Evolutionary conservation across 2,329 filamentous ascomycete genomes (phyloP), one percentile per base, ranked within the genome.

Genomic region (Tolypocladium inflatum): DNA sequence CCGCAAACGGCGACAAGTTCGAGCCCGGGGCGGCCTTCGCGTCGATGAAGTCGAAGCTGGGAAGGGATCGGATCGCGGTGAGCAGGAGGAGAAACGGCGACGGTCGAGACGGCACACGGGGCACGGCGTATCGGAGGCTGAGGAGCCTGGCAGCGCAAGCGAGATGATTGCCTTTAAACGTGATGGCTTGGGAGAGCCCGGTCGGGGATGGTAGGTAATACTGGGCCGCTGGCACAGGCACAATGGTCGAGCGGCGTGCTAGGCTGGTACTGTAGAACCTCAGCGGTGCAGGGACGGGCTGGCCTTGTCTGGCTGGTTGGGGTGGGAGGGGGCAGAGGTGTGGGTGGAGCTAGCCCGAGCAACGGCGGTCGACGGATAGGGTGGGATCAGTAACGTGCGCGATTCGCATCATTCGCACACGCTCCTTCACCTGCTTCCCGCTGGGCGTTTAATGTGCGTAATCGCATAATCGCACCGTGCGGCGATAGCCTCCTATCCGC

Each of bases 101-200:
- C 51, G 54, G 55, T 53, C 55, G 57, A 55, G 55, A 56, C 51
- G 48, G 43, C 42, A 50, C 55, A 48, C 26, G 55, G 58, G 59
- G 59, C 60, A 62, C 65, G 68, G 67, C 70, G 73, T 74, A 72
- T 73, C 71, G 71, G 72, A 76, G 73, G 75, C 76, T 77, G 73
- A 76, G 71, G 71, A 70, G 69, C 70, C 69, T 71, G 72, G 73
- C 73, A 73, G 71, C 71, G 71, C 75, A 79, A 80, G 77, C 77
- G 78, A 80, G 69, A 80, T 80, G 77, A 78, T 74, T 75, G 72
- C 72, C 72, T 72, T 70, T 56, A 74, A 61, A 71, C 70, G 72
- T 73, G 72, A 72, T 73, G 68, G 71, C 68, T 60, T 64, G 69
- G 65, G 66, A 66, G 67, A 64, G 61, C 67, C 67, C 66, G 71